A percentile compares a stretch with the other conserved stretches of the same genome.
Evolutionary conservation across 257 asterid genomes (phyloP).

Genomic region (Osmanthus fragrans): DNA sequence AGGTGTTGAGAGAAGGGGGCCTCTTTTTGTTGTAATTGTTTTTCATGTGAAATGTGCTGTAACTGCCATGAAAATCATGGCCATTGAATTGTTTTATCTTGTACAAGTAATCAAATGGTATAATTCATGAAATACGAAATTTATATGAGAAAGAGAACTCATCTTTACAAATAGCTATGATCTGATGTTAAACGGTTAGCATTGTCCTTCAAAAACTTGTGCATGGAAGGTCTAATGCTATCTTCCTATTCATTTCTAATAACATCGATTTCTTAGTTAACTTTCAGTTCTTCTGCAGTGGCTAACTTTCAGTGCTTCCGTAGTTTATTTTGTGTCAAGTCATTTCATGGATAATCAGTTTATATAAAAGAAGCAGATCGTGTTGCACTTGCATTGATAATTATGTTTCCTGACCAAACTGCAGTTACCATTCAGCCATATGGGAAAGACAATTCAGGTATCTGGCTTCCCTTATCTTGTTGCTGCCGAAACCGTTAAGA

Average conservation of each 20-base stretch:
- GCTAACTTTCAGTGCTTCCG: background rate
- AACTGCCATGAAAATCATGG: background rate
- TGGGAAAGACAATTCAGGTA: slow-evolving; percentile 40
- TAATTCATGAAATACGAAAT: background rate
- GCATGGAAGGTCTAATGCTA: background rate
- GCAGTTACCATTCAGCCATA: slow-evolving; percentile 8
- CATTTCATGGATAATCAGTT: background rate
- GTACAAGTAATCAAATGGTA: background rate
- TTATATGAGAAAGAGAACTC: background rate
- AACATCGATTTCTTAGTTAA: too few relatives aligned
- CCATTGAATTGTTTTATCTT: background rate
- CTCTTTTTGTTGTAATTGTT: background rate
- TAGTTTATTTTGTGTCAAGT: background rate
- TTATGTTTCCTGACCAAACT: background rate
- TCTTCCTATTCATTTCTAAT: background rate
- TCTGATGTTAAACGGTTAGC: too few relatives aligned
- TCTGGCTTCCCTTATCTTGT: slow-evolving; percentile 55
- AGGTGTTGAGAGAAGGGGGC: background rate
- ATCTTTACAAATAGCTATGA: background rate
- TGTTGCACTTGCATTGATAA: background rate
- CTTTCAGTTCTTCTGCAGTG: too few relatives aligned
- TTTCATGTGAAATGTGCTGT: background rate
- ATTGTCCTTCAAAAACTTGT: too few relatives aligned
- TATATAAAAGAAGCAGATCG: background rate
- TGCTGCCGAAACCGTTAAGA: slow-evolving; percentile 36